Conservation (phyloP, 2,329 filamentous ascomycete genomes). For the Pseudocercospora fuligena region DNA sequence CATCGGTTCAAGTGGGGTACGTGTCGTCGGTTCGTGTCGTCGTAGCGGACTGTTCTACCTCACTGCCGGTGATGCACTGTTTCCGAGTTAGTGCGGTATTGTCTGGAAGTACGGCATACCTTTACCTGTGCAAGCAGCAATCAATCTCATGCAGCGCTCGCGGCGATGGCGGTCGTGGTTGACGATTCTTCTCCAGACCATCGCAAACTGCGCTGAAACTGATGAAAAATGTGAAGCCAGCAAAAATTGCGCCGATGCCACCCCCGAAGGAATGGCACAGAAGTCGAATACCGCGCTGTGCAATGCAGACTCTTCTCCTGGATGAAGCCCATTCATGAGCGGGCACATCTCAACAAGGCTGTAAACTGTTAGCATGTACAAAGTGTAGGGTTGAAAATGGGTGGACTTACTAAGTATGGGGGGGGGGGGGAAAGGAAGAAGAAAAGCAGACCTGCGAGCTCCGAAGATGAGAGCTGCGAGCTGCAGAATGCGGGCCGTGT, state of each 20-base stretch:
- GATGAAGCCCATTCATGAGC: neutral
- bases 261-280: neutral
- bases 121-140: neutral
- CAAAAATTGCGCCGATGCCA: slow-evolving; percentile 11
- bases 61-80: too few species aligned
- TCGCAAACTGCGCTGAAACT: neutral
- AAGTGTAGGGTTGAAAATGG: neutral
- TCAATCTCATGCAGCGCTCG: neutral
- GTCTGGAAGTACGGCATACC: neutral
- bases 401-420: neutral
- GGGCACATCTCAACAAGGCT: neutral
- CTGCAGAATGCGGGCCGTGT: too few species aligned
- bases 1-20: too few species aligned
- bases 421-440: too few species aligned
- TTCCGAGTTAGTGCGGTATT: neutral
- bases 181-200: slow-evolving; percentile 4
- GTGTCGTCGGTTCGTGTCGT: too few species aligned
- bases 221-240: slow-evolving; percentile 15
- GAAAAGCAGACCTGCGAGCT: too few species aligned
- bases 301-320: slow-evolving; percentile 5
- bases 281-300: slow-evolving; percentile 4
- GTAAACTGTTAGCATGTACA: neutral
- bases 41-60: too few species aligned
- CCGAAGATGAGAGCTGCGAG: too few species aligned
- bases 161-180: neutral